Evolutionary conservation across 306 rosid species (phyloP), one percentile per base, ranked within the genome.

Genomic region (Trichosanthes truncata): DNA sequence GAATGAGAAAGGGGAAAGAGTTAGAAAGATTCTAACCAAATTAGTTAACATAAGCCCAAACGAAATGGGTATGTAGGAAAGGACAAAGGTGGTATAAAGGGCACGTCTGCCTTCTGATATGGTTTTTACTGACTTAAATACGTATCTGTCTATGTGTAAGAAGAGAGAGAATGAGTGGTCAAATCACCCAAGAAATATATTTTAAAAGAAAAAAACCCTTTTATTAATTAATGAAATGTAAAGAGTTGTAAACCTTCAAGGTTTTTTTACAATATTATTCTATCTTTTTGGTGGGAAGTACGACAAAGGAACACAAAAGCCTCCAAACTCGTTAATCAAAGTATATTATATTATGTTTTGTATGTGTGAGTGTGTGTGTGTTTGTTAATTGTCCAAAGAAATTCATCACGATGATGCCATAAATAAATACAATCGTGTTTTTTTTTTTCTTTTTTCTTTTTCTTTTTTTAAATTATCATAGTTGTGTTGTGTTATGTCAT

Each of bases 21-120:
- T 40, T 46, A 74, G 77, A 85, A 83, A 87, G 89, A 91, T 87
- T 87, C 87, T 74, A 89, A 83, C 93, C 80, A 87, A 82, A 88
- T 83, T 84, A 87, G 89, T 80, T 53, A 86, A 85, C 62, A 82
- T 13, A 86, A 88, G 86, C 85, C 80, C 84, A 84, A 81, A 83
- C 66, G 85, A 85, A 84, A 86, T 77, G 79, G 86, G 85, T 87
- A 88, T 85, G 80, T 85, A 14, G 92, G 81, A 91, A 86, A 89
- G 97, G 97, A 92, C 98, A 90, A 89, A 88, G 89, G 92, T 46
- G 90, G 96, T 83, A 85, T 86, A 89, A 84, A 83, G 87, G 69
- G 87, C 85, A 80, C 79, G 87, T 85, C 85, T 88, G 93, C 84
- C 77, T 76, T 74, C 89, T 86, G 89, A 81, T 84, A 75, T 87